Base-by-base conservation (phyloP, 768 basidiomycete species). In the Daedalea quercina region DNA sequence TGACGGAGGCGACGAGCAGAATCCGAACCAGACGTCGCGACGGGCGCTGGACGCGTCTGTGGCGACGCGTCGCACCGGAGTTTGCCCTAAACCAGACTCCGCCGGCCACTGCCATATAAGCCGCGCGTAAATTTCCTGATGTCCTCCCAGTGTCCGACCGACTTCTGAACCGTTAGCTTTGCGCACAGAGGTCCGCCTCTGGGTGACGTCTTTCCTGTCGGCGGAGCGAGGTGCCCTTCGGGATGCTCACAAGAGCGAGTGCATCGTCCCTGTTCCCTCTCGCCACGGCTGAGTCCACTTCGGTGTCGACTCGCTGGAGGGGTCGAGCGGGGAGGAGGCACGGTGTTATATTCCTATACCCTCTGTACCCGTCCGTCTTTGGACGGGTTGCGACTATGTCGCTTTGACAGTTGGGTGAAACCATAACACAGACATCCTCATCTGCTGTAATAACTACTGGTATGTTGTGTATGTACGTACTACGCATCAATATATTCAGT, bases 261-360 rank as follows among this genome's bases (percentile, higher is more conserved):
- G 59, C 59, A 54, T 63, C 55, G 60, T 60, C 63, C 69, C 60
- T 64, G 71, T 61, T 70, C 69, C 69, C 63, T 67, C 64, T 67
- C 63, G 51, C 54, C 59, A 57, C 57, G 57, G 70, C 70, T 73
- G 74, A 76, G 76, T 81, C 76, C 74, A 56, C 66, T 64, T 33
- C 59, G 74, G 79, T 72, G 79, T 84, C 65, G 82, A 82, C 70
- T 79, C 73, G 76, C 63, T 61, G 58, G 69, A 64, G 71, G 65
- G 74, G 74, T 75, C 67, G 73, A 75, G 69, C 65, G 65, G 67
- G 67, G 63, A 57, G 64, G 66, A 58, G 55, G 65, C 60, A 77
- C 73, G 76, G 81, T 81, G 81, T 85, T 79, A 88, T 88, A 87
- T 88, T 85, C 81, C 84, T 84, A 73, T 75, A 83, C 81, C 79